phyloP scores from a whole-genome alignment of 1,139 yeast species.

The Saccharomyces hybrid region DNA sequence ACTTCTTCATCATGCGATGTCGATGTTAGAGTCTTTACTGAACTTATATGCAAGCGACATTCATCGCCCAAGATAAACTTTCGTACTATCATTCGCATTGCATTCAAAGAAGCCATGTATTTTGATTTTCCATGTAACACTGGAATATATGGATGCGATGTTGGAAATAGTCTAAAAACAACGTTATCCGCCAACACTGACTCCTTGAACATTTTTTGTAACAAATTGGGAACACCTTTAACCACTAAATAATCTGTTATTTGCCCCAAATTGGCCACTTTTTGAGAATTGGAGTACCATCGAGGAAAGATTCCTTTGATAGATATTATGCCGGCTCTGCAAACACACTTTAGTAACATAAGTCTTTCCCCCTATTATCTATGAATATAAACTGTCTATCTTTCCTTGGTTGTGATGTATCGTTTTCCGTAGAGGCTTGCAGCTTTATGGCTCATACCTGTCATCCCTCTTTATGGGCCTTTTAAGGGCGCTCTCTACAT shows the following conservation, averaged over 20 bases:
- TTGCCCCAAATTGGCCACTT: constrained; percentile 51
- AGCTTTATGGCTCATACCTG: not conserved
- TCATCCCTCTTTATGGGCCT: not conserved
- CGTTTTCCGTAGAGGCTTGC: not conserved
- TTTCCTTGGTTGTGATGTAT: not conserved
- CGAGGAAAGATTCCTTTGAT: not conserved
- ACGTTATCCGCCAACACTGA: constrained; percentile 45
- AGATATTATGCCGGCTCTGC: not conserved
- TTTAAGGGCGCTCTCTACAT: not conserved
- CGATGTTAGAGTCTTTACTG: constrained; percentile 13
- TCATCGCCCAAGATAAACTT: constrained; percentile 42
- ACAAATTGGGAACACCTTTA: constrained; percentile 48
- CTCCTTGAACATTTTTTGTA: constrained; percentile 45
- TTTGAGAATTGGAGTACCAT: constrained; percentile 2
- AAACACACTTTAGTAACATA: not conserved
- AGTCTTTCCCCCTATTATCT: not conserved
- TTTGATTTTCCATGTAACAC: constrained; percentile 52
- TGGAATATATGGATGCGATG: constrained; percentile 54
- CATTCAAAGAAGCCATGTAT: constrained; percentile 43
- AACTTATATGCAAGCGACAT: constrained; percentile 13
- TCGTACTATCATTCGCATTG: constrained; percentile 48
- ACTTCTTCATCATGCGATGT: constrained; percentile 9
- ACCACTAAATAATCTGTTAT: constrained; percentile 45
- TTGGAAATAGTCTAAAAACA: constrained; percentile 57
- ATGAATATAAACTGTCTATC: not conserved